Percentiles rank a stretch among this genome's conserved stretches.
phyloP scores from a whole-genome alignment of 768 basidiomycete species.

The Boletus huronensis region DNA sequence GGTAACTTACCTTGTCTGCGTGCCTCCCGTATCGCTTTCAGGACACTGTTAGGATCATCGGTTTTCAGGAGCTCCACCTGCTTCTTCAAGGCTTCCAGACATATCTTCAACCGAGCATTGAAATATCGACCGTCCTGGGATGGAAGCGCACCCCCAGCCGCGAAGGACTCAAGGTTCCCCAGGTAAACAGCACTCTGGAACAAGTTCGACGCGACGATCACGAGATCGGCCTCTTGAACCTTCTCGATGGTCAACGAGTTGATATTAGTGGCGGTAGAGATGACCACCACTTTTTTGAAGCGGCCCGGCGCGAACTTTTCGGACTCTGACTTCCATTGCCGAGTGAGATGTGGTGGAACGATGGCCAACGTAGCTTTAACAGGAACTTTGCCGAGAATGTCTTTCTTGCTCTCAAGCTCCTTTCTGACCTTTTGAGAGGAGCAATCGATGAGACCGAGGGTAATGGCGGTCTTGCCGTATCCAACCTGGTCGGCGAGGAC shows the following conservation, averaged over 20 bases:
- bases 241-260: constrained; percentile 71
- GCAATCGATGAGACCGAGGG: constrained; percentile 83
- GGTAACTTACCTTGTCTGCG: constrained; percentile 52
- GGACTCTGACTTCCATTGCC: constrained; percentile 88
- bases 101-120: constrained; percentile 71
- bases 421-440: constrained; percentile 50
- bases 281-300: constrained; percentile 51
- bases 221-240: constrained; percentile 77
- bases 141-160: constrained; percentile 66
- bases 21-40: constrained; percentile 60
- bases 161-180: constrained; percentile 69
- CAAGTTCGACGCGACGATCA: constrained; percentile 83
- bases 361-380: constrained; percentile 78
- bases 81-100: constrained; percentile 50
- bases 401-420: constrained; percentile 52
- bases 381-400: constrained; percentile 59
- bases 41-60: constrained; percentile 59
- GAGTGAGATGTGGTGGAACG: constrained; percentile 86
- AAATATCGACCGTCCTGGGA: constrained; percentile 85
- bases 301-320: constrained; percentile 63
- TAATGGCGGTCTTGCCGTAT: constrained; percentile 96
- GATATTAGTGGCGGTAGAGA: constrained; percentile 66
- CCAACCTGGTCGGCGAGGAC: constrained; percentile 96
- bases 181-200: constrained; percentile 77
- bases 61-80: constrained; percentile 70